Conservation (phyloP, 306 rosid species). For the Cyamopsis tetragonoloba region DNA sequence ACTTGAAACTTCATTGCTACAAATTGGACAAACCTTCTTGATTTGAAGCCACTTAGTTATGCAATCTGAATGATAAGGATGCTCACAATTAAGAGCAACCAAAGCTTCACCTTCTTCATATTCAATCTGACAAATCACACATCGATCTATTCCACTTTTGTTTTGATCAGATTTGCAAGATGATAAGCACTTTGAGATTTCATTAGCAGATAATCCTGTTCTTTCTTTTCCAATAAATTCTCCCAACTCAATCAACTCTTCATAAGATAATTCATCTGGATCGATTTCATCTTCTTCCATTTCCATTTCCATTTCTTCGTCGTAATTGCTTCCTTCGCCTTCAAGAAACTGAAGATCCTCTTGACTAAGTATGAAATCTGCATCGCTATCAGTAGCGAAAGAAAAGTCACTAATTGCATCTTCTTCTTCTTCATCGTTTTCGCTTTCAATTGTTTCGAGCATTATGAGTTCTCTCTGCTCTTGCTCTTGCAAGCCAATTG, state of each 20-base stretch:
- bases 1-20: constrained; percentile 43
- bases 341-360: constrained; percentile 40
- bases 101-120: constrained; percentile 64
- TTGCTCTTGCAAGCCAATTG: constrained; percentile 62
- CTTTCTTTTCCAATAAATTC: constrained; percentile 75
- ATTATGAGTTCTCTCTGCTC: constrained; percentile 37
- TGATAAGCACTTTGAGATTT: constrained; percentile 51
- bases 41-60: constrained; percentile 78
- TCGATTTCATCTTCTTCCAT: constrained; percentile 54
- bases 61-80: constrained; percentile 79
- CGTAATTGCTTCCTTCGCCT: constrained; percentile 34
- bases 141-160: constrained; percentile 47
- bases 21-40: constrained; percentile 84
- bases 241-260: constrained; percentile 73
- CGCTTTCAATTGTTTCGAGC: constrained; percentile 55
- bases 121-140: constrained; percentile 88
- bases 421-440: constrained; percentile 28
- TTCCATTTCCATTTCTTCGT: constrained; percentile 41
- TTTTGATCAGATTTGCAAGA: constrained; percentile 14
- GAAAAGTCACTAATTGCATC: constrained; percentile 29
- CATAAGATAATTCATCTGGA: constrained; percentile 70
- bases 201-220: constrained; percentile 56
- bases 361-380: constrained; percentile 33
- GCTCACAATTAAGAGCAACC: constrained; percentile 67
- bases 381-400: constrained; percentile 17